Evolutionary conservation across 2,329 filamentous ascomycete species (phyloP), one percentile per base, ranked within the genome.

Genomic region (Neofusicoccum sp.): DNA sequence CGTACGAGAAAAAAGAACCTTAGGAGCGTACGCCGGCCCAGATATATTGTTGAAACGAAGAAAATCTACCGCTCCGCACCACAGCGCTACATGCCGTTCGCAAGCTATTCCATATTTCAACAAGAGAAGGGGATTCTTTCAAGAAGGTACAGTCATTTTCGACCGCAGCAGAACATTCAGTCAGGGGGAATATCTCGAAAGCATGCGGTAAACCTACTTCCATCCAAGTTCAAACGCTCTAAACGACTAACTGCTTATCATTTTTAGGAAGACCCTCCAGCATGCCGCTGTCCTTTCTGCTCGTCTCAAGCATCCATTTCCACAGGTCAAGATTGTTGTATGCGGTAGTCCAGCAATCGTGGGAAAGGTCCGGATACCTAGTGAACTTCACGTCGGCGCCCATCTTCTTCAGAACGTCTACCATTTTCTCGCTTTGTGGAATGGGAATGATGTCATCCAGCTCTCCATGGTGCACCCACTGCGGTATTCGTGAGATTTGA

Each of bases 391-490:
- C 59, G n/a, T 54, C 6, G 3, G 51, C 60, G 20, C 62, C 62
- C 9, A 51, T 49, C 12, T 30, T 54, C 28, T 45, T 31, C 28
- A 63, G 34, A 28, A 60, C 62, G 9, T 51, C 28, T 6, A 62
- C 62, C 62, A 63, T 63, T 8, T 49, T 43, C 26, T 43, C 33
- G n/a, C 49, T 58, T n/a, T 30, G 9, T 2, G 14, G 3, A 14
- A 63, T 40, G 24, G 54, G 49, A 24, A 62, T 54, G 11, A 63
- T 54, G 41, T 33, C 60, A 12, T 63, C 62, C 33, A 34, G 31
- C 28, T 62, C 60, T 6, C 62, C 62, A 16, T 60, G 57, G 28
- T 60, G 45, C 24, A 60, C 57, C 63, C 63, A 63, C 41, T 64
- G 41, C 40, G 63, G 61, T 6, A 65, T 38, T 12, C 58, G 60